Evolutionary conservation across 345 rosid species (phyloP).

Genomic region (Salix arbutifolia): DNA sequence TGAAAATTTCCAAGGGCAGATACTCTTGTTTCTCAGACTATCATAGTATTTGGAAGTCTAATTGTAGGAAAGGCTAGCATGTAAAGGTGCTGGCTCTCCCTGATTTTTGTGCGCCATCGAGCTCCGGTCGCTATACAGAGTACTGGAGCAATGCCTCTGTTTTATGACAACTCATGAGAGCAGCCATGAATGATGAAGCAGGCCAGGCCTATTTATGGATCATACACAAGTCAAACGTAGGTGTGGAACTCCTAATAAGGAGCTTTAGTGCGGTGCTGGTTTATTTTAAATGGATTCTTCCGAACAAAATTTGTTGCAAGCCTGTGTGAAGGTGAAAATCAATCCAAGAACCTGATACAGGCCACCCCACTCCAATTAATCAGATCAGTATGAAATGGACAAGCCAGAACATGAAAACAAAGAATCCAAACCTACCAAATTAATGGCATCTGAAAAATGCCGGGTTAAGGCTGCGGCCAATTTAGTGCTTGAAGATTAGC

Average conservation of each 20-base stretch:
- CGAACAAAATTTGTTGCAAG: not conserved
- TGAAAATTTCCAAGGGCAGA: not conserved
- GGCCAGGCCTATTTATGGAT: not conserved
- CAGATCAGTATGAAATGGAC: not conserved
- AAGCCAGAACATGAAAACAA: not conserved
- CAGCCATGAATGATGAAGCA: not conserved
- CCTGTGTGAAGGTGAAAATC: not conserved
- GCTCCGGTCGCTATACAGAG: not conserved
- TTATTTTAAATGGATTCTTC: not conserved
- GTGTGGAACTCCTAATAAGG: not conserved
- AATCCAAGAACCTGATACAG: not conserved
- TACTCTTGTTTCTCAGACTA: not conserved
- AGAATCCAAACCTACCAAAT: not conserved
- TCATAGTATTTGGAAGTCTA: not conserved
- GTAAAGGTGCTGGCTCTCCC: not conserved
- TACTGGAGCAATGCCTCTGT: not conserved
- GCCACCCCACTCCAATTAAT: not conserved
- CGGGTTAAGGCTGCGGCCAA: not conserved
- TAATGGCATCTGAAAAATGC: not conserved
- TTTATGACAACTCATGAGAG: not conserved
- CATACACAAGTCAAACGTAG: not conserved
- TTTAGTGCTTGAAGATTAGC: not conserved
- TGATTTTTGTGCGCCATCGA: not conserved
- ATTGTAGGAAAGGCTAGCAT: not conserved
- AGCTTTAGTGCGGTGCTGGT: not conserved